A percentile compares a stretch with the other conserved stretches of the same genome.
Evolutionary conservation across 495 filamentous ascomycete species (phyloP).

Genomic region (Penicillium subrubescens): DNA sequence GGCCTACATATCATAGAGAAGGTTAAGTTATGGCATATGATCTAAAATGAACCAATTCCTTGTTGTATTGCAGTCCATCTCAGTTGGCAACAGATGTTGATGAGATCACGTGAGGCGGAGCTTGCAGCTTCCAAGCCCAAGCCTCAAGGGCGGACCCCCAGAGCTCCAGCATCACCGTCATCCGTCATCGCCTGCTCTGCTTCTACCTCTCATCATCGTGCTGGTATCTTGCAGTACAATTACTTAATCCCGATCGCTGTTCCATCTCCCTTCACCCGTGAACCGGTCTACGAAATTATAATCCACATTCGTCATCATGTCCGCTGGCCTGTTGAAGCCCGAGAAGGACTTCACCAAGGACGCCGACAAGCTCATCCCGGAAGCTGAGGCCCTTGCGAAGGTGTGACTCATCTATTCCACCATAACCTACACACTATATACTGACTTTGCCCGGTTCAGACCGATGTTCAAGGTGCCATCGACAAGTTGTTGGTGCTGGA

Average conservation of each 20-base stretch:
- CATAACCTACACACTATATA: background rate
- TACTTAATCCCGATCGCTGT: background rate
- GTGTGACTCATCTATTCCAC: constrained; percentile 44
- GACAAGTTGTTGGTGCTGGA: constrained; percentile 90
- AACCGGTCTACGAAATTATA: background rate
- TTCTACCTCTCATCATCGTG: constrained; percentile 13
- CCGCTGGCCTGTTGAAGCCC: constrained; percentile 63
- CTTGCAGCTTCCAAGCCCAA: constrained; percentile 28
- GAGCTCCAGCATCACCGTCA: constrained; percentile 37
- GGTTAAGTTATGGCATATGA: background rate
- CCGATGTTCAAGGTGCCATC: constrained; percentile 78
- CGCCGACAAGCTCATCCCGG: constrained; percentile 85
- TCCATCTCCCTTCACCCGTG: background rate
- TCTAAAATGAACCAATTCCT: background rate
- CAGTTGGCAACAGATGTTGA: constrained; percentile 7
- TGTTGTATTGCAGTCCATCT: background rate
- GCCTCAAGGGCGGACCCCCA: constrained; percentile 27
- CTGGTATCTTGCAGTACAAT: constrained; percentile 3
- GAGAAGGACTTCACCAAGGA: constrained; percentile 86
- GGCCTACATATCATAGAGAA: background rate
- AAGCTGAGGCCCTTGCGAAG: constrained; percentile 85
- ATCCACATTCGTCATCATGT: constrained; percentile 52
- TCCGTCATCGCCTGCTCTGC: constrained; percentile 17
- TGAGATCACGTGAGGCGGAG: constrained; percentile 21
- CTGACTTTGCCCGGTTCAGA: constrained; percentile 46